Evolutionary conservation across 192 early-diverging fungal species (phyloP).

Genomic region (Umbelopsis ramanniana): DNA sequence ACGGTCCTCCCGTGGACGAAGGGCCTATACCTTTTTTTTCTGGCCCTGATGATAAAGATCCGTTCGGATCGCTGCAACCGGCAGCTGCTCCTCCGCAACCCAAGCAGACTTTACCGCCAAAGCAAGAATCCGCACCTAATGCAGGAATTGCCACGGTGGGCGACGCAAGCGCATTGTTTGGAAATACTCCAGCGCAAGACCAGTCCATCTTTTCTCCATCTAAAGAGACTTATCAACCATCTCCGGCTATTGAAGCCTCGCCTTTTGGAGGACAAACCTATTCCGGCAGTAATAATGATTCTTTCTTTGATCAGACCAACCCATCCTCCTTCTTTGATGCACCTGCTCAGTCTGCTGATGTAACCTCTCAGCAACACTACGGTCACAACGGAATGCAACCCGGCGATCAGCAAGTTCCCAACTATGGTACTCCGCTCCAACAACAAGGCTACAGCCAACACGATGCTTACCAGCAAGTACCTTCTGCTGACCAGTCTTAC

Average conservation of each 20-base stretch:
- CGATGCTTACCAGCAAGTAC: not conserved
- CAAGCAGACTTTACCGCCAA: not conserved
- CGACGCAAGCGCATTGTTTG: slow-evolving; percentile 18
- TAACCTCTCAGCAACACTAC: not conserved
- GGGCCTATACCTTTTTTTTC: slow-evolving; percentile 17
- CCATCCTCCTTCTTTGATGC: not conserved
- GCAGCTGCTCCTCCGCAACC: not conserved
- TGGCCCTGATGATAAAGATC: slow-evolving; percentile 16
- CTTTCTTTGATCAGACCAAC: slow-evolving; percentile 13
- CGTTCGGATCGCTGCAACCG: not conserved
- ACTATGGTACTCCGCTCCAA: not conserved
- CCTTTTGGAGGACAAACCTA: not conserved
- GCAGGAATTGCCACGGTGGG: not conserved
- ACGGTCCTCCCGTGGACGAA: slow-evolving; percentile 11
- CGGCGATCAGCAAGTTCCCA: slow-evolving; percentile 2
- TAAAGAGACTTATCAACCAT: not conserved
- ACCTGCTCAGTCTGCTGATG: not conserved
- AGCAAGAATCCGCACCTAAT: not conserved
- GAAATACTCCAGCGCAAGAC: not conserved
- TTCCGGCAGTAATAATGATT: not conserved
- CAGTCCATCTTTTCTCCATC: not conserved
- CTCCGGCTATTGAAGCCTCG: not conserved
- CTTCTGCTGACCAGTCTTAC: not conserved
- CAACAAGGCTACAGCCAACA: not conserved
- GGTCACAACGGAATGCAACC: slow-evolving; percentile 8